Base-by-base conservation (phyloP, 2,329 filamentous ascomycete species). In the Pestalotiopsis fici region DNA sequence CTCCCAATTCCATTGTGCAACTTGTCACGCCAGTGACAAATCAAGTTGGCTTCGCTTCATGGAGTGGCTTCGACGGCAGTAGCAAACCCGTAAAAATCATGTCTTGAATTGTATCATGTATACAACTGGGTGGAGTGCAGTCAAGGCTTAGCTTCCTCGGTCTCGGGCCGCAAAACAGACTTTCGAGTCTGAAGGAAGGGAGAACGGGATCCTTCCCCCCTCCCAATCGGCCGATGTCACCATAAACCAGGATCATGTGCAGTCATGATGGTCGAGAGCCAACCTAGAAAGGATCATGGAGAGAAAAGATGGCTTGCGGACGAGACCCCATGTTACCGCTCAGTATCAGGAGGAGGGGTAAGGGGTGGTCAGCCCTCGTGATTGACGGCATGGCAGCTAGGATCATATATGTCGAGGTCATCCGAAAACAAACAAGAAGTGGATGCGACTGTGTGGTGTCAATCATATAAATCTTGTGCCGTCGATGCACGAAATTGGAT, bases 321-420 rank as follows among this genome's bases (percentile, higher is more conserved):
- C n/a, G n/a, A n/a, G n/a, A n/a, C n/a, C 59, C 59, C 59, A 35
- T 37, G 59, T 43, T 4, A 18, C 27, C 18, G 15, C 57, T 15
- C 57, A 25, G 59, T 62, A 43, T 62, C 59, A 62, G 59, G 59
- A 62, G 37, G 59, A 62, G 59, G 59, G 59, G 59, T 62, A 60
- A n/a, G 18, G 6, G 4, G 25, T 31, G 25, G 9, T 18, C 57
- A 62, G 37, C 37, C 18, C 9, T 62, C 7, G 18, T 15, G 21
- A 28, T 57, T 13, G 54, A n/a, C n/a, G n/a, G n/a, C n/a, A n/a
- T n/a, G 54, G 54, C 7, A 15, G 55, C 27, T 57, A 11, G 55
- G 9, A 21, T 21, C 55, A 21, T 21, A 25, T 15, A 57, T 25
- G 3, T 27, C n/a, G n/a, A n/a, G n/a, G n/a, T n/a, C n/a, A n/a